Base-by-base conservation (phyloP, 1,139 yeast genomes). In the Barnettozyma hawaiiensis region DNA sequence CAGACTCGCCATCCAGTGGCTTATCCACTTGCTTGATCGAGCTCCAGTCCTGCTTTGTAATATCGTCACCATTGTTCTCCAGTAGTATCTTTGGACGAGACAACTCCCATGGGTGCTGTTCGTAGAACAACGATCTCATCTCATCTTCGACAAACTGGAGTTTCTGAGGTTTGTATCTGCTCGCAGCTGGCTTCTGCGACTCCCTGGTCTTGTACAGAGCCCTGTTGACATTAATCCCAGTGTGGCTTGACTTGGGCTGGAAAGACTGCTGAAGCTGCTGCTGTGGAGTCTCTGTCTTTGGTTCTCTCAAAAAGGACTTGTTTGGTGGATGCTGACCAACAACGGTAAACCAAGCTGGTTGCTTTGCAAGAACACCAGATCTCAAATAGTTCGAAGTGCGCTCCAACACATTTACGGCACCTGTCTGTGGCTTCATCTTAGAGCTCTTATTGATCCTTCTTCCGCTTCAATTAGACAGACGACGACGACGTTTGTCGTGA, bases 91-190 rank as follows among this genome's bases (percentile, higher is more conserved):
- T 86, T n/a, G 98, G 97, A 53, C 96, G 77, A 3, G 98, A 85
- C 46, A 90, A 70, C 65, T 92, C 99, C 98, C 98, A 92, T 11
- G 99, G 98, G 63, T 92, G 99, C 61, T 90, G 96, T 47, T 78
- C 80, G 64, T 82, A 92, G 59, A 92, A 92, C 24, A 85, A 70
- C 41, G 75, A 71, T 67, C 98, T 78, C 54, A 92, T 67, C 55
- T 80, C 77, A 64, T 92, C 98, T 64, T 92, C 97, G 41, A 84
- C 68, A 58, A 78, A 89, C 46, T 65, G 66, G 55, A 92, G 70
- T 52, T 78, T 76, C 38, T 83, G 42, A 16, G 54, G 50, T 42
- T 56, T 62, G 31, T 68, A 65, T 14, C 47, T 35, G 46, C 46
- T 51, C 45, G 36, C 52, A 43, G 49, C 55, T 56, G 45, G 55